Percentiles rank a stretch among this genome's conserved stretches.
These are phyloP conservation scores for Plasmodiophora brassicae DNA, from an alignment of 208 protist species.

Conservation along the genomic window DNA sequence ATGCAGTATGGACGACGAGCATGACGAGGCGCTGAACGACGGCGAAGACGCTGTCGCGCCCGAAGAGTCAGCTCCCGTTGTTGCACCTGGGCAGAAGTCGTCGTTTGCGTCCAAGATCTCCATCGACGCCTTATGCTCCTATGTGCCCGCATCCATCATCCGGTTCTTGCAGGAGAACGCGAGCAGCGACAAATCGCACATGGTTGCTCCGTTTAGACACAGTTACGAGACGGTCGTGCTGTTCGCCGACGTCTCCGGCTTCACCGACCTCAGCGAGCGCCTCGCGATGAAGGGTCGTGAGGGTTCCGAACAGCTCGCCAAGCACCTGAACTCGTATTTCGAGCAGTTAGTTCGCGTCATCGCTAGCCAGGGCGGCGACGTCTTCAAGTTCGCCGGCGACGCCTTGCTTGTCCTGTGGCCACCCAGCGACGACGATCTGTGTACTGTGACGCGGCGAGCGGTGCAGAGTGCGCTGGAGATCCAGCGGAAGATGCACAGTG, in stretches of 20 bases:
- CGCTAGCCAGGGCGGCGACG: conserved; percentile 29
- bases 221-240: conserved; percentile 40
- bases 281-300: conserved; percentile 16
- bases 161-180: neutral
- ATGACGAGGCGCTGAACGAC: neutral
- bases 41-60: neutral
- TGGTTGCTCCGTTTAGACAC: conserved; percentile 21
- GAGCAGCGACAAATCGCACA: conserved; percentile 19
- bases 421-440: conserved; percentile 1
- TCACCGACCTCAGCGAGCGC: conserved; percentile 28
- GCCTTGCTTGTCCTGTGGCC: conserved; percentile 3
- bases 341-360: conserved; percentile 31
- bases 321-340: conserved; percentile 44
- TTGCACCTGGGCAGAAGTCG: conserved; percentile 1
- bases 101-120: neutral
- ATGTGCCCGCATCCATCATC: conserved; percentile 12
- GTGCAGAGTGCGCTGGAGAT: conserved; percentile 39
- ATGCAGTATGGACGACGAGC: too few relatives aligned
- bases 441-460: conserved; percentile 15
- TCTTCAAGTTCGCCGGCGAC: conserved; percentile 9
- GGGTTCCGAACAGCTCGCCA: conserved; percentile 29
- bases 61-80: neutral
- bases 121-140: conserved; percentile 12
- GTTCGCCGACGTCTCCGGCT: conserved; percentile 41
- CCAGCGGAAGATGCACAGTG: conserved; percentile 20